A percentile compares a stretch with the other conserved stretches of the same genome.
phyloP scores from a whole-genome alignment of 352 stramenopile species.

The Phytopythium ostracodes region DNA sequence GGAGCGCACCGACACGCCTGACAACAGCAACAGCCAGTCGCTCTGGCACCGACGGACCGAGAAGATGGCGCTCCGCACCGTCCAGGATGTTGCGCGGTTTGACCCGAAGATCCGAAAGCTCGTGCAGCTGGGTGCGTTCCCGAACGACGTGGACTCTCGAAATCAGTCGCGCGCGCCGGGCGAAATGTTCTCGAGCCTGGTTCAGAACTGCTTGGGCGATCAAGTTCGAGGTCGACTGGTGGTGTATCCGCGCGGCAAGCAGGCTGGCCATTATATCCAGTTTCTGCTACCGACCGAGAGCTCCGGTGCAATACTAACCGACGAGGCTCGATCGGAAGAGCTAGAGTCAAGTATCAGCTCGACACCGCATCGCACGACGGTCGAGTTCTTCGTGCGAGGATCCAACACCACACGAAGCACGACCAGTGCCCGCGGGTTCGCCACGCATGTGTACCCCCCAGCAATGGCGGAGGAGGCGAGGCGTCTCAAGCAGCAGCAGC shows the following conservation, averaged over 20 bases:
- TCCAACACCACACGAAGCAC: conserved; percentile 25
- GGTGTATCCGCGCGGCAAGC: conserved; percentile 44
- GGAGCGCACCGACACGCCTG: background rate
- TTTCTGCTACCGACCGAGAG: conserved; percentile 21
- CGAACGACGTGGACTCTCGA: background rate
- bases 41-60: conserved; percentile 13
- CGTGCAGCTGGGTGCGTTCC: conserved; percentile 1
- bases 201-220: conserved; percentile 30
- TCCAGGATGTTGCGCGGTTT: conserved; percentile 17
- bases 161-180: conserved; percentile 12
- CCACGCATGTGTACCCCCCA: conserved; percentile 48
- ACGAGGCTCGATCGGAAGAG: conserved; percentile 6
- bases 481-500: conserved; percentile 31
- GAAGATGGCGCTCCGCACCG: conserved; percentile 10
- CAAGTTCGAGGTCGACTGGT: conserved; percentile 40
- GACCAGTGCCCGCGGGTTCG: conserved; percentile 33
- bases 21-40: background rate
- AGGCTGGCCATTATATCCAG: conserved; percentile 51
- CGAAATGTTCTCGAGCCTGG: background rate
- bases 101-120: conserved; percentile 13
- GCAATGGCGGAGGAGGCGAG: conserved; percentile 33
- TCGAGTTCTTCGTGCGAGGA: conserved; percentile 45
- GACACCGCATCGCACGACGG: background rate
- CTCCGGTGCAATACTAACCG: background rate
- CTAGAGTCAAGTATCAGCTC: conserved; percentile 7